Percentiles rank a stretch among this genome's conserved stretches.
phyloP scores from a whole-genome alignment of 192 early-diverging fungal species.

The Helicostylum pulchrum region DNA sequence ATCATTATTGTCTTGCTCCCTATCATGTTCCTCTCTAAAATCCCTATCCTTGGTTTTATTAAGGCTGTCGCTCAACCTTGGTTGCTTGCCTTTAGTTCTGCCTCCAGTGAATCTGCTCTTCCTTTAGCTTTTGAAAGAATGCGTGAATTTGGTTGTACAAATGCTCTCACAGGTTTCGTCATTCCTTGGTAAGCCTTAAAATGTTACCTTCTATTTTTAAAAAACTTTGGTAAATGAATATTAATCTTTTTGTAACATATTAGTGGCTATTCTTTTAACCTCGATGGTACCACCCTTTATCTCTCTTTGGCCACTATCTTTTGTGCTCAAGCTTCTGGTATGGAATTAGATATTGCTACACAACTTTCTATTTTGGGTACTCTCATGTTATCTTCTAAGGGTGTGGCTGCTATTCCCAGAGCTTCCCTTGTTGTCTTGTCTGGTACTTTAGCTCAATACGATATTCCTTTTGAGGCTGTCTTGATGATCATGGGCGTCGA shows the following conservation, averaged over 20 bases:
- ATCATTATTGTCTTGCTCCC: constrained; percentile 52
- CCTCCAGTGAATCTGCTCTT: constrained; percentile 68
- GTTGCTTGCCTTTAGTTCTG: constrained; percentile 69
- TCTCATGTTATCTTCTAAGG: constrained; percentile 65
- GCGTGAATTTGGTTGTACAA: constrained; percentile 61
- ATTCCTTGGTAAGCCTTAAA: constrained; percentile 37
- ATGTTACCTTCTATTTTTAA: background rate
- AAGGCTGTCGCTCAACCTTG: constrained; percentile 53
- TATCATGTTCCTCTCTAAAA: constrained; percentile 47
- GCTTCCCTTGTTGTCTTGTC: constrained; percentile 60
- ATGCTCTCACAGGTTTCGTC: constrained; percentile 62
- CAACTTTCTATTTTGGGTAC: constrained; percentile 65
- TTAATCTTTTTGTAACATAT: background rate
- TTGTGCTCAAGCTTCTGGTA: constrained; percentile 57
- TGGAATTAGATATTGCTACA: constrained; percentile 46
- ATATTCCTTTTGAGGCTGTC: constrained; percentile 56
- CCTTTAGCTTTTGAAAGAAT: constrained; percentile 68
- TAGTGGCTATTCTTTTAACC: constrained; percentile 72
- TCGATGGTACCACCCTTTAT: constrained; percentile 74
- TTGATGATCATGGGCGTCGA: constrained; percentile 66
- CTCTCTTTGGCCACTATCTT: constrained; percentile 63
- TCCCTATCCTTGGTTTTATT: constrained; percentile 52
- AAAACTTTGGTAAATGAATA: too few relatives aligned
- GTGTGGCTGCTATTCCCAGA: constrained; percentile 58
- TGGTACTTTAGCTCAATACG: constrained; percentile 49